Base-by-base conservation (phyloP, 2,329 filamentous ascomycete species). In the Tothia fuscella region DNA sequence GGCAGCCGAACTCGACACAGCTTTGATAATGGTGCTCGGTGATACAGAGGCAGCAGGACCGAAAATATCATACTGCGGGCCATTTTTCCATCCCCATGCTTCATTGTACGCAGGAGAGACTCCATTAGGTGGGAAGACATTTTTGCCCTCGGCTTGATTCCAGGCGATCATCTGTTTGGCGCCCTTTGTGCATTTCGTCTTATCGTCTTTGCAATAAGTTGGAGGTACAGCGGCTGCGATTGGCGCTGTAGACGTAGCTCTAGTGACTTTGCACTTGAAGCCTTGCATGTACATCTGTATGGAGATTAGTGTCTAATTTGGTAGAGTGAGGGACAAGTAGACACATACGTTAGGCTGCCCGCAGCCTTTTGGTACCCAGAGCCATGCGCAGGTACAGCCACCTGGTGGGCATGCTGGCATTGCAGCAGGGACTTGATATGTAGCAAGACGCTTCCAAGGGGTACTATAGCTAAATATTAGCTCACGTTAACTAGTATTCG, bases 281-380 rank as follows among this genome's bases (percentile, higher is more conserved):
- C 64, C 66, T 44, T 67, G 62, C 68, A 71, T 71, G 47, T 71
- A 64, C 57, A 63, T 61, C n/a, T n/a, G n/a, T n/a, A n/a, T n/a
- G n/a, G n/a, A n/a, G n/a, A n/a, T n/a, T n/a, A n/a, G n/a, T n/a
- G n/a, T n/a, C n/a, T n/a, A n/a, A n/a, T n/a, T n/a, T n/a, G n/a
- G n/a, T n/a, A n/a, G n/a, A n/a, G n/a, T n/a, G n/a, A n/a, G n/a
- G n/a, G n/a, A n/a, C n/a, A n/a, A n/a, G n/a, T n/a, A n/a, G n/a
- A n/a, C n/a, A n/a, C n/a, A n/a, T n/a, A n/a, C n/a, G 36, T 63
- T 63, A 3, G 56, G 49, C 44, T 61, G 46, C 12, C 60, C 60
- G 43, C 60, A 63, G 3, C 56, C 58, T 22, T 56, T 52, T 0
- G 60, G 58, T 21, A 62, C 55, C 62, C 62, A 65, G 17, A 64